Base-by-base conservation (phyloP, 73 alveolate species). In the Tetrahymena elliotti region DNA sequence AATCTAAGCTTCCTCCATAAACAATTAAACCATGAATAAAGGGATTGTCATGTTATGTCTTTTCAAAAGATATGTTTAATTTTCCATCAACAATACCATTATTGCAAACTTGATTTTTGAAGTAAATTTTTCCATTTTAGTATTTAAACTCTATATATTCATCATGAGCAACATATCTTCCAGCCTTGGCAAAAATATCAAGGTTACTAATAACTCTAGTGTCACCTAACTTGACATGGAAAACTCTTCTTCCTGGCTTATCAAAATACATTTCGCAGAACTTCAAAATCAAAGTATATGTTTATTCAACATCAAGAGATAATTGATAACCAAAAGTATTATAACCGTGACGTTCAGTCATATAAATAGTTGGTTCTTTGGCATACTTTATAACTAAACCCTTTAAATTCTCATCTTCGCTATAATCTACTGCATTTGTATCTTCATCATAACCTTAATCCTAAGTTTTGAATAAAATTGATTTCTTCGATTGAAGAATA, bases 131-230 rank as follows among this genome's bases (percentile, higher is more conserved):
- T 83, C 97, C 97, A 37, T 93, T 95, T 40, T 93, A 83, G 88
- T 93, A 92, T 95, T 96, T 94, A 54, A 97, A 97, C 84, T 95
- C 96, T n/a, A 97, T 37, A 93, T 95, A 97, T 93, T 97, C 99
- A 84, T 97, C 99, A 97, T 97, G 95, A n/a, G 99, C 98, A 38
- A 96, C 96, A 95, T 53, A 93, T 83, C 92, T 97, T 95, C 99
- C 99, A n/a, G 94, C 97, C 83, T 97, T 96, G 15, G 96, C 97
- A 39, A 93, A 97, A 53, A 97, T 95, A 94, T 97, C 99, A 20
- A 97, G 94, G 47, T 95, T 83, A 36, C 92, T 93, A 37, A 97
- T 94, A 39, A 97, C 97, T 38, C 93, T 95, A n/a, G 93, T 84
- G 83, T 97, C 97, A 38, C 99, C 99, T 18, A 97, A 93, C 93